Conservation (phyloP, 202 grass and related monocot species). For the Schoenoplectus triqueter region DNA sequence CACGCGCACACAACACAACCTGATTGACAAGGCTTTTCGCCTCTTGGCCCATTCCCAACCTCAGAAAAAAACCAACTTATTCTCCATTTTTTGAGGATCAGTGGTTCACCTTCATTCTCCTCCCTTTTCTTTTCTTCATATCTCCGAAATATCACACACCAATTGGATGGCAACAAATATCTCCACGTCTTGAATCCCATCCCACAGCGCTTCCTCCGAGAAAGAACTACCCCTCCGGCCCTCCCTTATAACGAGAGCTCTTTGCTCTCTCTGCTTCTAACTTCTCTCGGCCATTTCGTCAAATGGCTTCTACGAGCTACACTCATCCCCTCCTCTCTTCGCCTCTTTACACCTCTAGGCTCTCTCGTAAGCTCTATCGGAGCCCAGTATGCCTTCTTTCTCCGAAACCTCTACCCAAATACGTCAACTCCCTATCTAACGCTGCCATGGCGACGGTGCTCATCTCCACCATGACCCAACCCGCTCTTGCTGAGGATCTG, state of each 20-base stretch:
- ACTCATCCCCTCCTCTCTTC: constrained; percentile 60
- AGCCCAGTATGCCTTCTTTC: constrained; percentile 39
- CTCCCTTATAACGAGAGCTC: not conserved
- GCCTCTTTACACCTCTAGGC: constrained; percentile 50
- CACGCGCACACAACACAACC: not conserved
- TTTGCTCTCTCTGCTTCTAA: not conserved
- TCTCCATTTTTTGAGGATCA: constrained; percentile 35
- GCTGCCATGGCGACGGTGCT: constrained; percentile 41
- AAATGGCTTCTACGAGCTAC: constrained; percentile 60
- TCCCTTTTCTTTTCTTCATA: not conserved
- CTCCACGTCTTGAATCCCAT: constrained; percentile 48
- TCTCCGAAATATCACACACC: constrained; percentile 36
- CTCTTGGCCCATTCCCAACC: constrained; percentile 39
- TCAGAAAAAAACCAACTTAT: not conserved
- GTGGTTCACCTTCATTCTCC: not conserved
- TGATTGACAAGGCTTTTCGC: constrained; percentile 31
- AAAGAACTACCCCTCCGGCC: not conserved
- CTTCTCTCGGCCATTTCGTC: constrained; percentile 33
- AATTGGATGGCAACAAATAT: constrained; percentile 38
- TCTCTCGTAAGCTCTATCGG: constrained; percentile 2
- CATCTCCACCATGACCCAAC: constrained; percentile 37
- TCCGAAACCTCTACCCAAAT: constrained; percentile 34
- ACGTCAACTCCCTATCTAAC: constrained; percentile 49
- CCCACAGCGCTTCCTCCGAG: not conserved
- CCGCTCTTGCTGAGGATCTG: constrained; percentile 63